Conservation (phyloP, 2,329 filamentous ascomycete genomes). For the Pestalotiopsis sp. region DNA sequence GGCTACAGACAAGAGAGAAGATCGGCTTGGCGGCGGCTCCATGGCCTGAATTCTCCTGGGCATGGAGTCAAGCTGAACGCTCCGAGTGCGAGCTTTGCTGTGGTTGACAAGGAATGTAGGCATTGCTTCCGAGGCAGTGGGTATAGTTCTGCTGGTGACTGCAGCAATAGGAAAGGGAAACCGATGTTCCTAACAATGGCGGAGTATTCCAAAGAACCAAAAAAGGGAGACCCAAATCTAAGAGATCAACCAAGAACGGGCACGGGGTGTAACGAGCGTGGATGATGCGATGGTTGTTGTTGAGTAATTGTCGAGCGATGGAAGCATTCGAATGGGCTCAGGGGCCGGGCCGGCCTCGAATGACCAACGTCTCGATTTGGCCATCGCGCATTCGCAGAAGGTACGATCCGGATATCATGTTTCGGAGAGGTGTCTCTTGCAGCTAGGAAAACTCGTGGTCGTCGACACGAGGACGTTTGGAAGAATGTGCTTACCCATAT, state of each 20-base stretch:
- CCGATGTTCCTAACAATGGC: constrained; percentile 37
- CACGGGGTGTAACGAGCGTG: constrained; percentile 27
- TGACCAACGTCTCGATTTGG: constrained; percentile 12
- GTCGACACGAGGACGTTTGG: constrained; percentile 19
- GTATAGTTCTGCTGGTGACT: constrained; percentile 20
- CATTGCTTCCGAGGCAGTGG: constrained; percentile 33
- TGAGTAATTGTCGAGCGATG: constrained; percentile 1
- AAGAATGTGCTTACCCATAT: constrained; percentile 50
- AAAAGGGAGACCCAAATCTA: constrained; percentile 45
- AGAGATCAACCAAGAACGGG: constrained; percentile 46
- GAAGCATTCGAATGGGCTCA: neutral
- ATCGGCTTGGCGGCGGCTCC: constrained; percentile 20
- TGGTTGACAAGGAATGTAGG: constrained; percentile 45
- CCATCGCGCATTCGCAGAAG: constrained; percentile 7
- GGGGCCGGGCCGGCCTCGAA: constrained; percentile 16
- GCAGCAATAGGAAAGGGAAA: constrained; percentile 22
- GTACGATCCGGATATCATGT: constrained; percentile 16
- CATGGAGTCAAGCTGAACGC: constrained; percentile 49
- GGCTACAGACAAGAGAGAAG: constrained; percentile 25
- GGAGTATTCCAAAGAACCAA: constrained; percentile 37
- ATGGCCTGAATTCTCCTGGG: constrained; percentile 19
- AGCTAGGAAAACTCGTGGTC: constrained; percentile 20
- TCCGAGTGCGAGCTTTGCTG: constrained; percentile 48
- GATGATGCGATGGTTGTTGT: constrained; percentile 22
- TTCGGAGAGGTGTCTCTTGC: constrained; percentile 24